Base-by-base conservation (phyloP, 345 rosid species). In the rapeseed (Brassica napus) region DNA sequence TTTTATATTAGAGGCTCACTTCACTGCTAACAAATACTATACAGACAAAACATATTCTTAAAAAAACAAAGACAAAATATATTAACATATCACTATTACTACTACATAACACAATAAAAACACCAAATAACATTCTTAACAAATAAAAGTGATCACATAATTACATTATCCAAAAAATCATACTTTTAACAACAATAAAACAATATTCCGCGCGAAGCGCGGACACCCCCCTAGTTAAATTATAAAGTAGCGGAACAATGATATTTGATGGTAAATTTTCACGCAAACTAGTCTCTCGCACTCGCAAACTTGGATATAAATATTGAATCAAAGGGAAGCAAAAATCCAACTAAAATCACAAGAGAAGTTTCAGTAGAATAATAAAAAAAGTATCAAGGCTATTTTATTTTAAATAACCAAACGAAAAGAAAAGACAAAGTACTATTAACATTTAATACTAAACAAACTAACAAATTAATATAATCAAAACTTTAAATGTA, bases 261-360 rank as follows among this genome's bases (percentile, higher is more conserved):
- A 52, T 47, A 55, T 63, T 26, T 5, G 30, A 44, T 72, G 21
- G 15, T 66, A 21, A 49, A 44, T 7, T 28, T 57, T 65, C 1
- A 72, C 11, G 10, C 54, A 65, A 65, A 23, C 44, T 21, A 72
- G 37, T 65, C 24, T 71, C 81, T 24, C 75, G n/a, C 31, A 35
- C 30, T 18, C 65, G 10, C 31, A 37, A 63, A 54, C n/a, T 6
- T 11, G 16, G 16, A 72, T 23, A 57, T 63, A 54, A 66, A 66
- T 47, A 44, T 44, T 62, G 79, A 68, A 79, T 24, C 30, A 24
- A 74, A 26, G 23, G 69, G 8, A 68, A 42, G 69, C 74, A 15
- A 71, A 57, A 71, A 12, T 58, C 7, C 31, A 79, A 44, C 55
- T 21, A 47, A 44, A 39, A 11, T 42, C 49, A 42, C 49, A 42